Conservation (phyloP, 2,329 filamentous ascomycete genomes). For the Cryphonectria japonica region DNA sequence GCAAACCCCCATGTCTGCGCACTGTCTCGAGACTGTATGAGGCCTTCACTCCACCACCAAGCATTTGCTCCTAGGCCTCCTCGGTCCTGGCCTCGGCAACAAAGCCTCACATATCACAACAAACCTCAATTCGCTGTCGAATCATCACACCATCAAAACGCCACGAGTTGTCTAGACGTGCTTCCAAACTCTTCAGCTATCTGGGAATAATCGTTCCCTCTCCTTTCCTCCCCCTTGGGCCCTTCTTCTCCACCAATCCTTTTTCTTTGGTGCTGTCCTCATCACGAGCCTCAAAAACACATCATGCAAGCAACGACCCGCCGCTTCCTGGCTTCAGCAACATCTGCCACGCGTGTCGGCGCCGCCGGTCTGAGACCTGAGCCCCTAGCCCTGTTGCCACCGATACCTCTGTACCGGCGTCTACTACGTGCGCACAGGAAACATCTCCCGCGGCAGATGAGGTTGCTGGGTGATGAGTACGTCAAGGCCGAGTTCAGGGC, state of each 20-base stretch:
- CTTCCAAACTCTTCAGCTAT: background rate
- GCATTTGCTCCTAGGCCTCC: background rate
- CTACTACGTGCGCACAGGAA: conserved; percentile 85
- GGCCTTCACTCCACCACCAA: background rate
- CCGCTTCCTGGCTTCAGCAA: conserved; percentile 44
- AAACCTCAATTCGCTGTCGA: background rate
- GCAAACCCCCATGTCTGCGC: background rate
- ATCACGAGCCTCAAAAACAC: background rate
- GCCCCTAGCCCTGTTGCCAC: conserved; percentile 75
- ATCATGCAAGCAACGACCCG: conserved; percentile 21
- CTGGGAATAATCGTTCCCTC: background rate
- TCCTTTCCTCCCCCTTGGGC: background rate
- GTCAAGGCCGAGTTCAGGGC: conserved; percentile 90
- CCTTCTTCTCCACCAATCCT: background rate
- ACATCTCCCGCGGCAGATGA: conserved; percentile 72
- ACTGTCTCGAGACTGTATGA: background rate
- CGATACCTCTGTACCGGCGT: conserved; percentile 86
- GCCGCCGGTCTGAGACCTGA: conserved; percentile 43
- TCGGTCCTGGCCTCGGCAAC: background rate
- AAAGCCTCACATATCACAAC: background rate
- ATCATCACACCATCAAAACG: background rate
- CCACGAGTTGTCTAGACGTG: background rate
- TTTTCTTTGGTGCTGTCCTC: background rate
- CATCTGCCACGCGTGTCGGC: conserved; percentile 38
- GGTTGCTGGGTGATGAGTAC: conserved; percentile 88